Evolutionary conservation across 106 monocot species (phyloP), one percentile per base, ranked within the genome.

Genomic region (Platanthera zijinensis): DNA sequence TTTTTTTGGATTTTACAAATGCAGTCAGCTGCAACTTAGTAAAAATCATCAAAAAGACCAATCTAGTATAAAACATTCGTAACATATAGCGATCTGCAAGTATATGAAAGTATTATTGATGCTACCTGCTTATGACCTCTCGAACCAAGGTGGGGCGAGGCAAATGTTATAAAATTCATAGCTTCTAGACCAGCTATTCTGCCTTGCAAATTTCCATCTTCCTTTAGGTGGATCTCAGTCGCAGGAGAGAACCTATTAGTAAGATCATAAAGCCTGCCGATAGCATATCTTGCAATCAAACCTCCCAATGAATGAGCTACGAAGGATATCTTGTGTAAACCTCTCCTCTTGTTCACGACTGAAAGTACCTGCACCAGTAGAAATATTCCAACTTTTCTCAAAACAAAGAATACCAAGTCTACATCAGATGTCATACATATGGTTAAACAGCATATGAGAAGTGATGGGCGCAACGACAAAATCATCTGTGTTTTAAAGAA

Each of bases 281-380:
- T 86, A 71, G 96, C 96, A 84, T 93, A 96, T 87, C 96, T 85
- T 64, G 96, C 90, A 62, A 93, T 86, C 19, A 96, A 81, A 57
- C 96, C 96, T 73, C 96, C 96, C 59, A 96, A 81, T 50, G 96
- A 96, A 75, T 96, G 96, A 22, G 96, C 90, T 30, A 96, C 85
- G 78, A 96, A 96, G 52, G 96, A 96, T 8, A 96, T 93, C 71
- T 89, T 96, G 50, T 48, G 78, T 6, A 93, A 61, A 28, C 87
- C 89, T 30, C 62, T 69, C 71, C 84, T 86, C 7, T 51, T 51
- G 19, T 87, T 84, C 19, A 89, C 79, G 82, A 96, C 87, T 50
- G 90, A 89, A 59, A 82, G 50, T 51, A 95, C 95, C 95, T 95
- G 53, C 57, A 79, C 70, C 5, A 66, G 32, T 6, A 48, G 25